A percentile compares a stretch with the other conserved stretches of the same genome.
phyloP scores from a whole-genome alignment of 2,329 filamentous ascomycete species.

The Paecilomyces variotii region DNA sequence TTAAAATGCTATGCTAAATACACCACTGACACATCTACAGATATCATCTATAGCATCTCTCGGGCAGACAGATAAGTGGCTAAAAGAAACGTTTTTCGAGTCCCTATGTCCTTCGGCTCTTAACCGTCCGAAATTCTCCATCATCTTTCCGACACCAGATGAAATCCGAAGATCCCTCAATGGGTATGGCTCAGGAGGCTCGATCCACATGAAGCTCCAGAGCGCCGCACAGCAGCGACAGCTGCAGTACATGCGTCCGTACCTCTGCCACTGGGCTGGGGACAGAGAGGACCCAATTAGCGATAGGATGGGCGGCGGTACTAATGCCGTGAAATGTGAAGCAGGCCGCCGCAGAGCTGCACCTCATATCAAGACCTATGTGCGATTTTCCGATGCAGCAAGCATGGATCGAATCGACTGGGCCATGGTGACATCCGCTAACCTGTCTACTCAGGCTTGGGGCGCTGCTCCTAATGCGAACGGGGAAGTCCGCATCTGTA shows the following conservation, averaged over 20 bases:
- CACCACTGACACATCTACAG: conserved; percentile 43
- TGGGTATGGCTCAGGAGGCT: conserved; percentile 68
- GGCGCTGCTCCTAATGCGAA: conserved; percentile 53
- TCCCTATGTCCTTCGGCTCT: conserved; percentile 23
- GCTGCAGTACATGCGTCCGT: conserved; percentile 60
- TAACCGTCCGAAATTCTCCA: conserved; percentile 49
- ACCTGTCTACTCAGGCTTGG: conserved; percentile 84
- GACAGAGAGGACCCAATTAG: conserved; percentile 30
- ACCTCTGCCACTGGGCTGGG: conserved; percentile 70
- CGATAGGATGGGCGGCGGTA: conserved; percentile 1
- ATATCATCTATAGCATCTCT: conserved; percentile 78
- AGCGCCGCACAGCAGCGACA: conserved; percentile 65
- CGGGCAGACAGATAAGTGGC: conserved; percentile 62
- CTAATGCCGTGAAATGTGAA: conserved; percentile 26
- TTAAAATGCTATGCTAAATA: not conserved
- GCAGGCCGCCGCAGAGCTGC: conserved; percentile 62
- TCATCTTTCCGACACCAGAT: conserved; percentile 73
- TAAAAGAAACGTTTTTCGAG: conserved; percentile 56
- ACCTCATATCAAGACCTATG: conserved; percentile 86
- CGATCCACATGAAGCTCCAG: conserved; percentile 74
- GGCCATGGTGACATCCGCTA: conserved; percentile 86
- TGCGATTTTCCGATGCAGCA: conserved; percentile 47
- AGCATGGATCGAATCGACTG: conserved; percentile 57
- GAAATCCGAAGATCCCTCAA: conserved; percentile 71
- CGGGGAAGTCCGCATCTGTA: conserved; percentile 62